Conservation (phyloP, 2,329 filamentous ascomycete species). For the Phialophora expanda region DNA sequence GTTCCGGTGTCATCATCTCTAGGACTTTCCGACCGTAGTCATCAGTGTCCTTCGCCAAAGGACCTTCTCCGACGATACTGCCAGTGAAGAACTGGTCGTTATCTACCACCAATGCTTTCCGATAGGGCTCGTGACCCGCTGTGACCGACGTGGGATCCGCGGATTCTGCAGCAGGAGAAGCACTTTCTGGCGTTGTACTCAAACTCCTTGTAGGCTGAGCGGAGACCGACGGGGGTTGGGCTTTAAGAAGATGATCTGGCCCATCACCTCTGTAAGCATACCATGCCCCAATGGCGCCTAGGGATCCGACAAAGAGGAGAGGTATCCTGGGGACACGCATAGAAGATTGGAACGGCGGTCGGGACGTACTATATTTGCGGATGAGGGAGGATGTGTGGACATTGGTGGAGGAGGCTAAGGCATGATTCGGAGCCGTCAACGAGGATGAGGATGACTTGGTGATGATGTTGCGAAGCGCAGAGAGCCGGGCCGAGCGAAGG, state of each 20-base stretch:
- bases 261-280: slow-evolving; percentile 53
- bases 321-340: slow-evolving; percentile 58
- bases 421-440: slow-evolving; percentile 48
- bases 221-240: slow-evolving; percentile 36
- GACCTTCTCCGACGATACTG: slow-evolving; percentile 81
- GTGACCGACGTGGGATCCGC: slow-evolving; percentile 44
- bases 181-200: slow-evolving; percentile 31
- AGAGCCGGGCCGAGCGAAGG: slow-evolving; percentile 55
- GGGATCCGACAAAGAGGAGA: slow-evolving; percentile 53
- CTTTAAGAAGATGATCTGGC: slow-evolving; percentile 31
- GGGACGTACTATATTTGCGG: slow-evolving; percentile 46
- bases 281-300: slow-evolving; percentile 56
- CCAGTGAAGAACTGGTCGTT: slow-evolving; percentile 89
- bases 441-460: slow-evolving; percentile 39
- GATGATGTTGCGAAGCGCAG: slow-evolving; percentile 51
- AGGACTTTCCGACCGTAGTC: slow-evolving; percentile 83
- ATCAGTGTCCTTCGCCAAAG: slow-evolving; percentile 85
- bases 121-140: slow-evolving; percentile 59
- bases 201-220: slow-evolving; percentile 30
- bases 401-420: slow-evolving; percentile 44
- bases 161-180: slow-evolving; percentile 31
- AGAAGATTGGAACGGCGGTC: slow-evolving; percentile 49
- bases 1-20: slow-evolving; percentile 95
- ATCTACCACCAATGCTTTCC: slow-evolving; percentile 80
- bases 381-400: slow-evolving; percentile 41